A percentile compares a stretch with the other conserved stretches of the same genome.
These are phyloP conservation scores for Colletotrichum australisinense DNA, from an alignment of 2,329 filamentous ascomycete genomes.

Conservation along the genomic window DNA sequence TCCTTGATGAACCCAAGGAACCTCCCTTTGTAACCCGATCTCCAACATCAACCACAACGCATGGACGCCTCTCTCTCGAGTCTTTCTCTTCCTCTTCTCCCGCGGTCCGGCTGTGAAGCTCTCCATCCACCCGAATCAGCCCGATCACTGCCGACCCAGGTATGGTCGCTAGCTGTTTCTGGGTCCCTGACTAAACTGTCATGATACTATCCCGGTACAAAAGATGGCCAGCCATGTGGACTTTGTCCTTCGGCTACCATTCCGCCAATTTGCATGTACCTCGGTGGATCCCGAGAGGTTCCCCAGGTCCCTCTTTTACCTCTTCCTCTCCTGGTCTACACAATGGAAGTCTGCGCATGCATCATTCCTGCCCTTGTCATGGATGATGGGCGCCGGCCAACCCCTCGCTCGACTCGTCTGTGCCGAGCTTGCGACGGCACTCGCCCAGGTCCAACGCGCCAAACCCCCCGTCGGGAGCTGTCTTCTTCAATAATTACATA, in stretches of 20 bases:
- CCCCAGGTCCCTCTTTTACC: slow-evolving; percentile 20
- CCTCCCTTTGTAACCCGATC: slow-evolving; percentile 16
- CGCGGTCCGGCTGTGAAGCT: slow-evolving; percentile 33
- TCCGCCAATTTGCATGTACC: slow-evolving; percentile 17
- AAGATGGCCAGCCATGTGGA: slow-evolving; percentile 2
- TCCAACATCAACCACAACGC: slow-evolving; percentile 23
- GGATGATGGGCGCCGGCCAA: slow-evolving; percentile 31
- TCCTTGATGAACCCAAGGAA: slow-evolving; percentile 5
- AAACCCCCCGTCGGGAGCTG: background rate
- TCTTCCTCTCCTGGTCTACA: slow-evolving; percentile 7
- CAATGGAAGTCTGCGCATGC: slow-evolving; percentile 10
- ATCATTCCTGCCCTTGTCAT: slow-evolving; percentile 31
- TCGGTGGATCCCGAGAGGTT: slow-evolving; percentile 13
- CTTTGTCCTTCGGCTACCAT: slow-evolving; percentile 1
- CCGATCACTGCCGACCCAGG: slow-evolving; percentile 47
- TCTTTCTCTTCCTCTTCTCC: slow-evolving; percentile 14
- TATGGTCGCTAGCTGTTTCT: slow-evolving; percentile 23
- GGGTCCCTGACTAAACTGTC: background rate
- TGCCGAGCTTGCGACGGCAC: slow-evolving; percentile 32
- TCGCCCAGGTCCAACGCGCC: slow-evolving; percentile 14
- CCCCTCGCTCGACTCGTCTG: slow-evolving; percentile 20
- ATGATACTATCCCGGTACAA: background rate
- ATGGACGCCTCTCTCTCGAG: slow-evolving; percentile 8
- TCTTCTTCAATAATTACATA: background rate
- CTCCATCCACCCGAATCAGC: slow-evolving; percentile 49